A percentile compares a stretch with the other conserved stretches of the same genome.
Evolutionary conservation across 192 early-diverging fungal genomes (phyloP).

Genomic region (Coemansia biformis): DNA sequence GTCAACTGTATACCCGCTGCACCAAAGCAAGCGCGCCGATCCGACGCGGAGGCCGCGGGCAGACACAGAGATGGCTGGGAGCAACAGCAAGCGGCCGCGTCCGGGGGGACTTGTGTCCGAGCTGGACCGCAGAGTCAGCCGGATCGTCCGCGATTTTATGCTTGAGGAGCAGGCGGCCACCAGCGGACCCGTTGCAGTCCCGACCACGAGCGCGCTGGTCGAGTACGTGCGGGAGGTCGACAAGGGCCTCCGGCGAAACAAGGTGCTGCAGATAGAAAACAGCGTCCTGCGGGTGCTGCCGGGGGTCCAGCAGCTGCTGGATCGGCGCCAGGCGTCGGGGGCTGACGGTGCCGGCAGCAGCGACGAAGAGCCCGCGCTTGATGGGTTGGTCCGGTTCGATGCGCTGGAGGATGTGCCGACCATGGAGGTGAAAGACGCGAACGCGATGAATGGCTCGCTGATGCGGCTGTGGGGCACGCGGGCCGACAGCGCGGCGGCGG

Average conservation of each 20-base stretch:
- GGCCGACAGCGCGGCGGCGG: slow-evolving; percentile 4
- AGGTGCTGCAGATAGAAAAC: slow-evolving; percentile 15
- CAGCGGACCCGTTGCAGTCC: slow-evolving; percentile 8
- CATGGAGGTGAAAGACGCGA: slow-evolving; percentile 35
- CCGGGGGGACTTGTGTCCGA: slow-evolving; percentile 15
- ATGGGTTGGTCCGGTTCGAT: slow-evolving; percentile 20
- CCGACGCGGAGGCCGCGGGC: too few relatives aligned
- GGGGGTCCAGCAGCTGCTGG: slow-evolving; percentile 15
- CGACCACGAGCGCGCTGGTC: slow-evolving; percentile 17
- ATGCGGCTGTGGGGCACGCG: slow-evolving; percentile 31
- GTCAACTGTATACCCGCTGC: too few relatives aligned
- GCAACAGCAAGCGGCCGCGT: slow-evolving; percentile 35
- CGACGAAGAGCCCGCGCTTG: slow-evolving; percentile 16
- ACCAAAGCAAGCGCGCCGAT: too few relatives aligned
- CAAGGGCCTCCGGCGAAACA: slow-evolving; percentile 16
- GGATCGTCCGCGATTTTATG: slow-evolving; percentile 20
- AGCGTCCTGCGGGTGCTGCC: slow-evolving; percentile 36
- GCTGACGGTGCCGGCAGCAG: not conserved
- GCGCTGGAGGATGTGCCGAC: slow-evolving; percentile 29
- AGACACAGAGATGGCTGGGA: slow-evolving; percentile 11
- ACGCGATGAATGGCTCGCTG: slow-evolving; percentile 45
- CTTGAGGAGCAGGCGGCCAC: slow-evolving; percentile 13
- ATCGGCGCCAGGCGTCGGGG: not conserved
- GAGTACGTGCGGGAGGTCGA: slow-evolving; percentile 27
- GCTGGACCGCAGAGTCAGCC: slow-evolving; percentile 24